Percentiles rank a stretch among this genome's conserved stretches.
Conservation (phyloP, 345 rosid species). For the Alliaria petiolata region DNA sequence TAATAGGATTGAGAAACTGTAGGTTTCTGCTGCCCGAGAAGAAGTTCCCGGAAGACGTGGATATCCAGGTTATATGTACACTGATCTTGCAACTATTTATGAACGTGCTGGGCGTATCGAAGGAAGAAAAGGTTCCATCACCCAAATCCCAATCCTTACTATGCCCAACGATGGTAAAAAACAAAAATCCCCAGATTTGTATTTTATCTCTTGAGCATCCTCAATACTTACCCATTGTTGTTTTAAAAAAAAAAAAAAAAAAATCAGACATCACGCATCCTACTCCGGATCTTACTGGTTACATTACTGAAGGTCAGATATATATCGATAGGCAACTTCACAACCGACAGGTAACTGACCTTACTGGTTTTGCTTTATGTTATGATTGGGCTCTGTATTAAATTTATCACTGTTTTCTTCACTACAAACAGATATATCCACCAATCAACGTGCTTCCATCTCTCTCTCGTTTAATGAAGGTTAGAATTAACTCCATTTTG, state of each 20-base stretch:
- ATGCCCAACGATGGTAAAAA: slow-evolving; percentile 95
- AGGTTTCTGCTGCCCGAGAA: slow-evolving; percentile 99
- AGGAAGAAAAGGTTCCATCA: slow-evolving; percentile 96
- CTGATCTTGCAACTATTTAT: slow-evolving; percentile 98
- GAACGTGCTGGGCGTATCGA: slow-evolving; percentile 99
- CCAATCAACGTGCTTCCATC: slow-evolving; percentile 98
- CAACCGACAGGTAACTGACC: slow-evolving; percentile 31
- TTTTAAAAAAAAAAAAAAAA: neutral
- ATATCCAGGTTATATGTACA: slow-evolving; percentile 99
- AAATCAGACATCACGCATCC: slow-evolving; percentile 93
- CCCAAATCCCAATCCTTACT: slow-evolving; percentile 95
- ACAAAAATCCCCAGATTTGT: neutral
- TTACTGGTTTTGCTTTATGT: neutral
- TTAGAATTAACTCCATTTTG: slow-evolving; percentile 17
- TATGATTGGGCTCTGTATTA: neutral
- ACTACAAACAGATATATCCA: slow-evolving; percentile 67
- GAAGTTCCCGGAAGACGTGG: slow-evolving; percentile 99
- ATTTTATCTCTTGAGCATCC: neutral
- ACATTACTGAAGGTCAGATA: slow-evolving; percentile 69
- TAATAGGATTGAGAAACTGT: slow-evolving; percentile 16
- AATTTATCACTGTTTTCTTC: neutral
- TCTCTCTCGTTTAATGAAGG: slow-evolving; percentile 97
- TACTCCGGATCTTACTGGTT: slow-evolving; percentile 98
- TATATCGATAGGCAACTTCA: slow-evolving; percentile 40
- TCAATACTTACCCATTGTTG: neutral